A percentile compares a stretch with the other conserved stretches of the same genome.
Conservation (phyloP, 2,329 filamentous ascomycete genomes). For the Ophiostoma piceae region DNA sequence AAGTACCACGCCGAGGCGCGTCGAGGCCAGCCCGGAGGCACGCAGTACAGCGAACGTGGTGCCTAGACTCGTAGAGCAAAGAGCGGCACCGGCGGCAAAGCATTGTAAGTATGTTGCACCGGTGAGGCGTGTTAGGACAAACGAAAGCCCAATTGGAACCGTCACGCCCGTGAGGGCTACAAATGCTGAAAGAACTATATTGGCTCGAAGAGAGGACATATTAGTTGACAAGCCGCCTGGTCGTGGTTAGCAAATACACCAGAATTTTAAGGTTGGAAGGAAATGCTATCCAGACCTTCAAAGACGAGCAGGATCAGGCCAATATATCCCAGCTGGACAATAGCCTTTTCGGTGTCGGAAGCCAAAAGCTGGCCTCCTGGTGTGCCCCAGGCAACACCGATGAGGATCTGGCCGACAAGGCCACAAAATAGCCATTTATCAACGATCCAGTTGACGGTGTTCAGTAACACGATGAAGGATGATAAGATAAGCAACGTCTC, state of each 20-base stretch:
- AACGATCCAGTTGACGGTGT: conserved; percentile 51
- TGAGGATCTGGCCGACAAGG: conserved; percentile 63
- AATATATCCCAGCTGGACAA: conserved; percentile 65
- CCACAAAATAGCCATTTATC: conserved; percentile 62
- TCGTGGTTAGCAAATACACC: neutral
- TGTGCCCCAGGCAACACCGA: conserved; percentile 65
- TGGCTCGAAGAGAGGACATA: conserved; percentile 51
- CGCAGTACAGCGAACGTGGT: conserved; percentile 57
- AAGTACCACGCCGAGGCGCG: conserved; percentile 55
- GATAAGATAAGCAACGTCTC: conserved; percentile 53
- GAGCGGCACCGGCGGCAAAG: conserved; percentile 66
- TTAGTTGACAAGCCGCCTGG: conserved; percentile 56
- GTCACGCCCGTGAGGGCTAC: conserved; percentile 63
- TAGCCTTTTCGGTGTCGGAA: conserved; percentile 44
- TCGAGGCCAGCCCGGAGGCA: conserved; percentile 40
- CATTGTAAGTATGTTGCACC: conserved; percentile 49
- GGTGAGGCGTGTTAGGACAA: conserved; percentile 48
- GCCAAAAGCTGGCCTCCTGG: conserved; percentile 60
- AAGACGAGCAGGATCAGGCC: conserved; percentile 68
- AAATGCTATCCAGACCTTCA: conserved; percentile 45
- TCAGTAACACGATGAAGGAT: conserved; percentile 59
- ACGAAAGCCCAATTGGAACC: conserved; percentile 61
- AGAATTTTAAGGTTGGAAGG: neutral
- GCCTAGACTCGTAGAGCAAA: conserved; percentile 69
- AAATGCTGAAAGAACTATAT: conserved; percentile 52